Conservation (phyloP, 345 rosid species). For the Populus alba region DNA sequence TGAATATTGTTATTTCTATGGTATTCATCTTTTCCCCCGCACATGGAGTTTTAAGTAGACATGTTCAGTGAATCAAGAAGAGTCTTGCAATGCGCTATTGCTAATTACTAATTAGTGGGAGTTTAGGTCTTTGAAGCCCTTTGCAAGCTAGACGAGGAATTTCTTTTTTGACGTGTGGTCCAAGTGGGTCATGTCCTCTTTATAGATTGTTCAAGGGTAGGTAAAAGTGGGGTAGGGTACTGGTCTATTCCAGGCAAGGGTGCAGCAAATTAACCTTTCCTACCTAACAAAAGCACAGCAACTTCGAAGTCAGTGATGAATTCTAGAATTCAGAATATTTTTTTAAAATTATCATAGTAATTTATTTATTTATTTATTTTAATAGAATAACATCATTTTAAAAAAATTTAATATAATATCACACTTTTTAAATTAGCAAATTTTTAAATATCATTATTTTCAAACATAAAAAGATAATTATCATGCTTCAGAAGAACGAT, state of each 20-base stretch:
- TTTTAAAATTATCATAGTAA: too few species aligned
- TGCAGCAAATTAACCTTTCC: not conserved
- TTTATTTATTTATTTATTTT: too few species aligned
- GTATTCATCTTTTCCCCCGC: not conserved
- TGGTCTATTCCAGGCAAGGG: too few species aligned
- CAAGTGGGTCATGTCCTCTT: not conserved
- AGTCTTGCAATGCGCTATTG: not conserved
- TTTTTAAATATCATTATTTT: too few species aligned
- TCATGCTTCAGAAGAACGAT: not conserved
- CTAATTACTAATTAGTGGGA: not conserved
- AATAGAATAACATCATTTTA: too few species aligned
- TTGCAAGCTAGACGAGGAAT: not conserved
- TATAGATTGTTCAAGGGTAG: not conserved
- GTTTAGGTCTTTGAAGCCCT: not conserved
- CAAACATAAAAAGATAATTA: too few species aligned
- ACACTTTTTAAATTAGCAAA: too few species aligned
- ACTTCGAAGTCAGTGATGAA: not conserved
- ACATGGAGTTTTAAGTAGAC: not conserved
- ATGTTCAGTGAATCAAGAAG: not conserved
- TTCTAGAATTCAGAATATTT: not conserved
- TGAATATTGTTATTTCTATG: too few species aligned
- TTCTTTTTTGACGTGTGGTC: not conserved
- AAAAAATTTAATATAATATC: too few species aligned
- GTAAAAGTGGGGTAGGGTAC: not conserved
- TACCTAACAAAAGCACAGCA: not conserved